Evolutionary conservation across 495 filamentous ascomycete genomes (phyloP), one percentile per base, ranked within the genome.

Genomic region (Ascodesmis nigricans): DNA sequence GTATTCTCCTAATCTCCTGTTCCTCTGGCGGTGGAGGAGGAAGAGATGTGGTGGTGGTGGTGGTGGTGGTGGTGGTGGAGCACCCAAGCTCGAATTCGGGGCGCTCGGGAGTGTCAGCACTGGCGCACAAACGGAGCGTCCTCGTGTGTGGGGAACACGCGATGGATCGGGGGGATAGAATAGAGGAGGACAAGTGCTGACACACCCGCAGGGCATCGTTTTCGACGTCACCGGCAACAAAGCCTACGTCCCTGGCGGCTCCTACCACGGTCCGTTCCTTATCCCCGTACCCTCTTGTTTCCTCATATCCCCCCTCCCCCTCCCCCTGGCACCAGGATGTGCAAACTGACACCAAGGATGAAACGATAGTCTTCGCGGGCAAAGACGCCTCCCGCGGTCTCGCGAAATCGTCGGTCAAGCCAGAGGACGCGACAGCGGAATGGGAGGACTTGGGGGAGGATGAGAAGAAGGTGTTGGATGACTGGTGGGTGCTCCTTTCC

Each of bases 321-420:
- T n/a, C 9, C 21, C 20, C 10, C 5, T 16, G n/a, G n/a, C n/a
- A n/a, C n/a, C n/a, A n/a, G n/a, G n/a, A n/a, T 23, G 4, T 7
- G 4, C 28, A 42, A 16, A 38, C 18, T 40, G 33, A 32, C 39
- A 43, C 44, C 38, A 6, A 25, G 6, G n/a, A 29, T 29, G 19
- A 13, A 17, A 4, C 10, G 33, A 4, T 43, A 95, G 90, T 91
- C 17, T 95, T 99, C 47, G 78, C 79, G 6, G 87, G 90, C 42
- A 84, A 90, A 51, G 87, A 99, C 50, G 71, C 84, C 40, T 93
- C 83, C 17, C 71, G 81, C 27, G 87, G 82, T 5, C 67, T 99
- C 16, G 87, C 66, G 13, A 68, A 65, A 50, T 87, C 82, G 3
- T 91, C 80, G 3, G 69, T 82, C 26, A 91, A 93, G 55, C 54